Base-by-base conservation (phyloP, 805 yeast species). In the Candida gorgasii region DNA sequence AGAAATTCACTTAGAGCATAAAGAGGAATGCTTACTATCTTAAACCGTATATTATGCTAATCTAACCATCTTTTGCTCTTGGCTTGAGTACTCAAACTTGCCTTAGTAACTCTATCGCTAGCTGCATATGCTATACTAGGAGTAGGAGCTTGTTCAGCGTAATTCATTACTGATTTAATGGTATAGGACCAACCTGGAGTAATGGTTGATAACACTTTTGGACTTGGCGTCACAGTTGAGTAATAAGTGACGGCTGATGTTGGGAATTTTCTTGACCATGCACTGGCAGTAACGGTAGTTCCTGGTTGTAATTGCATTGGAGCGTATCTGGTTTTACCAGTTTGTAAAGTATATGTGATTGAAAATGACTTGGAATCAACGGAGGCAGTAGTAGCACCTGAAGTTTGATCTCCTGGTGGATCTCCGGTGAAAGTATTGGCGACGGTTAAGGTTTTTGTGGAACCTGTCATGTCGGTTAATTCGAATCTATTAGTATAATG, bases 271-370 rank as follows among this genome's bases (percentile, higher is more conserved):
- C 82, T 75, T 8, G 84, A 59, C 83, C 90, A 84, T 3, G 82
- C 63, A 8, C 84, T 73, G 28, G 71, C 78, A 0, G 96, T 86
- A 6, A 47, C 48, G 18, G 89, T 78, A 1, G 85, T 56, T 3
- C 84, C 86, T 5, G 99, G 97, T 64, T 89, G 96, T 45, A 72
- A 60, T 66, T 90, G 97, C 96, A 89, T 88, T 40, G 97, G 97
- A 1, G 98, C 97, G 62, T 66, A 87, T 53, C 90, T 77, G 8
- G 86, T 79, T 15, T 52, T 62, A 22, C 96, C 96, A 0, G 93
- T 84, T 67, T 92, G 98, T 53, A 53, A 49, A 2, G 87, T 76
- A 65, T 90, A 92, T 2, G 95, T 76, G 5, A 89, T 67, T 2
- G 82, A 58, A 60, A 84, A 84, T 2, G 89, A 82, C 9, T 59